A percentile compares a stretch with the other conserved stretches of the same genome.
Evolutionary conservation across 257 asterid species (phyloP).

Genomic region (Cruciata laevipes): DNA sequence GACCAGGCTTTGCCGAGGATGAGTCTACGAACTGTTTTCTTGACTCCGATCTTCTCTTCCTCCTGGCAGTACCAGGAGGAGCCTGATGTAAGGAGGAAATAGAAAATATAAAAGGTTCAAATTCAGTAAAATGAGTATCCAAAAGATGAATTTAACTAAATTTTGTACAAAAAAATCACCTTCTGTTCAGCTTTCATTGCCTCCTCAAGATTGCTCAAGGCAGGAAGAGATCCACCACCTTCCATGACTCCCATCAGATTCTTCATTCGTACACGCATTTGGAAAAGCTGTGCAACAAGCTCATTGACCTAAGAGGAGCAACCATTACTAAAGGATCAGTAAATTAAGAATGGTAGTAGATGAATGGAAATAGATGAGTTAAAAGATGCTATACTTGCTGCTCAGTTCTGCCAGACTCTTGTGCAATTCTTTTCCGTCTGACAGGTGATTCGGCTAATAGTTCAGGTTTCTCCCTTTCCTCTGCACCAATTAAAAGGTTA

Average conservation of each 20-base stretch:
- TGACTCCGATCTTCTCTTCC: conserved; percentile 64
- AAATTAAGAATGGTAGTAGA: neutral
- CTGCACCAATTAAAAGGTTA: conserved; percentile 34
- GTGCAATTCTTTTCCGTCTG: conserved; percentile 75
- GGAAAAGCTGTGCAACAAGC: conserved; percentile 92
- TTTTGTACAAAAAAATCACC: conserved; percentile 31
- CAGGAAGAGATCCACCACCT: conserved; percentile 90
- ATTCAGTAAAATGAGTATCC: too few species aligned
- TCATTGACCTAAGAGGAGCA: conserved; percentile 58
- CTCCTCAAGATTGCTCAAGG: conserved; percentile 79
- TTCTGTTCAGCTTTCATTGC: conserved; percentile 69
- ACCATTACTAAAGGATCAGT: neutral
- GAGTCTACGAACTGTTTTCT: conserved; percentile 71
- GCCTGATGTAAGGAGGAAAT: conserved; percentile 34
- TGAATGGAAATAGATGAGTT: neutral
- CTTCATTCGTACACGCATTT: conserved; percentile 97
- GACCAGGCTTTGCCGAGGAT: conserved; percentile 44
- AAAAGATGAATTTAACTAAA: neutral
- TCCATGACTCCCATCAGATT: conserved; percentile 94
- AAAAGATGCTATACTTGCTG: conserved; percentile 54
- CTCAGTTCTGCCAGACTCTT: conserved; percentile 90
- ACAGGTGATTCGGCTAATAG: conserved; percentile 77
- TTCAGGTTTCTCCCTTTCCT: conserved; percentile 97
- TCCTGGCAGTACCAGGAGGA: conserved; percentile 94
- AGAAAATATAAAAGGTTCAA: too few species aligned